Percentiles rank a stretch among this genome's conserved stretches.
Evolutionary conservation across 208 protist species (phyloP).

Genomic region (Polymyxa betae): DNA sequence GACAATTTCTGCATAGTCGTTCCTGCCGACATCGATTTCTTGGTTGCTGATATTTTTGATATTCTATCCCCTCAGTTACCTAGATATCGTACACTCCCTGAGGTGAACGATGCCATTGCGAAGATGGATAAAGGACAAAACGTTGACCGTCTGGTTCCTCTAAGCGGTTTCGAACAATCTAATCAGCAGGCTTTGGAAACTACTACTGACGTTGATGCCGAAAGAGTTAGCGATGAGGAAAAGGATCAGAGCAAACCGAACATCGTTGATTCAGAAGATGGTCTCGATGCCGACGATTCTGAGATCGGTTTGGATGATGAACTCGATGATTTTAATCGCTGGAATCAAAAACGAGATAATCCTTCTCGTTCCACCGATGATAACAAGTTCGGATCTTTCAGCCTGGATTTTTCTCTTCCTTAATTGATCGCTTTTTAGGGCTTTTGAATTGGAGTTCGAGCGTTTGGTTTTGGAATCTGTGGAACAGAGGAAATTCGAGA

Average conservation of each 20-base stretch:
- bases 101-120: constrained; percentile 28
- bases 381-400: not conserved
- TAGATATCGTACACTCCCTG: not conserved
- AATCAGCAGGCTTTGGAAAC: not conserved
- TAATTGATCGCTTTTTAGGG: not conserved
- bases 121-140: not conserved
- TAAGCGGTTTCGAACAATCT: not conserved
- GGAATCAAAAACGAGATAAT: not conserved
- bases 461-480: constrained; percentile 29
- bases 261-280: constrained; percentile 10
- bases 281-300: not conserved
- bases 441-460: constrained; percentile 36
- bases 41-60: constrained; percentile 41
- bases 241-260: not conserved
- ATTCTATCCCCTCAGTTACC: not conserved
- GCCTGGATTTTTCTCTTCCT: not conserved
- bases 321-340: constrained; percentile 17
- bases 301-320: not conserved
- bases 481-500: constrained; percentile 42
- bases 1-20: constrained; percentile 6
- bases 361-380: not conserved
- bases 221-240: not conserved
- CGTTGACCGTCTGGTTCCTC: constrained; percentile 35
- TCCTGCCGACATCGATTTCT: constrained; percentile 40
- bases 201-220: not conserved